These are phyloP conservation scores for Pilobolus umbonatus DNA, from an alignment of 192 early-diverging fungal species.

Conservation along the genomic window DNA sequence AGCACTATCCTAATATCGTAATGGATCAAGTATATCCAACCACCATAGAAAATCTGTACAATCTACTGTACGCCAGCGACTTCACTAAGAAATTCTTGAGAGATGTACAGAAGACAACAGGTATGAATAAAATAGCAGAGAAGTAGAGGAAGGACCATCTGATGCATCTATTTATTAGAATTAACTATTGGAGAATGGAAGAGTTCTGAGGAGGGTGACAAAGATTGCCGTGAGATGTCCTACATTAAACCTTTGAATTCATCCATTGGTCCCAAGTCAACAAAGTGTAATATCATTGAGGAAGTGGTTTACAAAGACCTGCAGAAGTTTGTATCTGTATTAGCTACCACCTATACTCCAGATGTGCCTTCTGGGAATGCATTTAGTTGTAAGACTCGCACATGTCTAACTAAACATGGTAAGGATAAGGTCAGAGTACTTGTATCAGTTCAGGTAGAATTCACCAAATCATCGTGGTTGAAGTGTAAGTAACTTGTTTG, in stretches of 20 bases:
- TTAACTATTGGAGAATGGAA: constrained; percentile 28
- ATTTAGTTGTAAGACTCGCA: constrained; percentile 47
- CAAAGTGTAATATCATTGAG: constrained; percentile 48
- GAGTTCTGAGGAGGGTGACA: background rate
- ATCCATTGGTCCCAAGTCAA: constrained; percentile 38
- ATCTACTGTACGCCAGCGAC: background rate
- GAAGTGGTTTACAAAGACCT: constrained; percentile 42
- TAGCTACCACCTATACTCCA: constrained; percentile 51
- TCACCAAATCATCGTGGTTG: constrained; percentile 45
- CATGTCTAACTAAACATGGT: constrained; percentile 48
- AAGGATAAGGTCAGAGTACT: constrained; percentile 32
- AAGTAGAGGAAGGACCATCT: background rate
- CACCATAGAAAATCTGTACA: constrained; percentile 1
- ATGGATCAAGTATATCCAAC: constrained; percentile 21
- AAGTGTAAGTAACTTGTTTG: constrained; percentile 37
- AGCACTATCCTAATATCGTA: constrained; percentile 42
- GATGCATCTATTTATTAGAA: constrained; percentile 25
- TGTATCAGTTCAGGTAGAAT: constrained; percentile 44
- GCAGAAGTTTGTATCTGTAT: constrained; percentile 40
- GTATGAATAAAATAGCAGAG: background rate
- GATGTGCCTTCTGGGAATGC: constrained; percentile 53
- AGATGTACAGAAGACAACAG: constrained; percentile 9
- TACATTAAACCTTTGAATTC: constrained; percentile 34
- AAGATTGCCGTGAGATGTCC: constrained; percentile 16
- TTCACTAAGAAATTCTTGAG: constrained; percentile 5